Conservation (phyloP, 495 filamentous ascomycete species). For the Xylaria scruposa region DNA sequence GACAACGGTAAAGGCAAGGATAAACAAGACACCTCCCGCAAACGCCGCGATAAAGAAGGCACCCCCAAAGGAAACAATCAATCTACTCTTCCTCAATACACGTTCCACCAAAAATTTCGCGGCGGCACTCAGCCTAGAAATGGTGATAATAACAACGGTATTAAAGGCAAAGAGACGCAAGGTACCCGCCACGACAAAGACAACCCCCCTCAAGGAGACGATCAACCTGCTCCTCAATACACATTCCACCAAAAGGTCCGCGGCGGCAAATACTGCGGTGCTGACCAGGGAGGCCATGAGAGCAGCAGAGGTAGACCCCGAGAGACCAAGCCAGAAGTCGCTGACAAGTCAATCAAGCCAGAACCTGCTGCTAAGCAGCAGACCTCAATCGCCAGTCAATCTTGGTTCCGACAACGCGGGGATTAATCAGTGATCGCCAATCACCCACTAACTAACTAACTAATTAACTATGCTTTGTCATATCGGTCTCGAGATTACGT, state of each 20-base stretch:
- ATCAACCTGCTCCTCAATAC: not conserved
- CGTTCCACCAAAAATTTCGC: not conserved
- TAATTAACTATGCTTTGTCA: constrained; percentile 55
- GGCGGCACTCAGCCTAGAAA: not conserved
- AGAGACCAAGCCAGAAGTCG: no score
- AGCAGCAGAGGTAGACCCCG: not conserved
- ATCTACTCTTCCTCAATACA: not conserved
- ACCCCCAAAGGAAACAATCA: not conserved
- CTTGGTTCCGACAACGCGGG: constrained; percentile 17
- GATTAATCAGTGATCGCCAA: constrained; percentile 32
- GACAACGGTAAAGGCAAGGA: not conserved
- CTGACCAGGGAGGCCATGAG: not conserved
- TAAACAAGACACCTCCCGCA: no score
- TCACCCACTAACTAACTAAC: constrained; percentile 47
- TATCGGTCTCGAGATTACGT: constrained; percentile 40
- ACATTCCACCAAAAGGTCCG: not conserved
- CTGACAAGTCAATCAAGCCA: not conserved
- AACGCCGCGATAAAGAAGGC: not conserved
- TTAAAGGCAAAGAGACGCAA: not conserved
- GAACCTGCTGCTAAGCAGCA: not conserved
- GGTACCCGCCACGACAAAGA: not conserved
- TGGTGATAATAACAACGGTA: not conserved
- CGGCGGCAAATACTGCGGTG: not conserved
- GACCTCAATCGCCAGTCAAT: constrained; percentile 21
- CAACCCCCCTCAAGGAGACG: not conserved